Percentiles rank a stretch among this genome's conserved stretches.
phyloP scores from a whole-genome alignment of 1,284 basidiomycete species.

The Heterobasidion irregulare region DNA sequence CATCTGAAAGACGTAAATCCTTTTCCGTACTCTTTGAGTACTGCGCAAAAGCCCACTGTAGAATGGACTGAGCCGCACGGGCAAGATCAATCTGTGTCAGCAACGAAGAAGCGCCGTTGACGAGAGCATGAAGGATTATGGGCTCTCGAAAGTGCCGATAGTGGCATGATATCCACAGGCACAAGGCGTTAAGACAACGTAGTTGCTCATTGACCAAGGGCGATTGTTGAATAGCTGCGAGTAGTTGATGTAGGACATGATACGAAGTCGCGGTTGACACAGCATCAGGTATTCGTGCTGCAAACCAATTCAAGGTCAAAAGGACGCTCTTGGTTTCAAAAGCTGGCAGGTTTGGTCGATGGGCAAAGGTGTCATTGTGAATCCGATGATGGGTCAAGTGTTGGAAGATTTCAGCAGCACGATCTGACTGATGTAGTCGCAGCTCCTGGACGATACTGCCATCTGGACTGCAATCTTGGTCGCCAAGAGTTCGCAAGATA shows the following conservation, averaged over 20 bases:
- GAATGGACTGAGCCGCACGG: constrained; percentile 60
- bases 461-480: constrained; percentile 40
- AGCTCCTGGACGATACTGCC: constrained; percentile 43
- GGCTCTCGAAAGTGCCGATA: constrained; percentile 45
- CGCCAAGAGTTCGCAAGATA: constrained; percentile 52
- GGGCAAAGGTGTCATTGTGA: constrained; percentile 37
- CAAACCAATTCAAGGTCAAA: constrained; percentile 52
- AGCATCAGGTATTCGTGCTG: constrained; percentile 25
- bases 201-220: constrained; percentile 85
- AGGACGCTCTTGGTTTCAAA: constrained; percentile 43
- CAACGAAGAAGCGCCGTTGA: constrained; percentile 60
- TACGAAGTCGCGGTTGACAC: constrained; percentile 53
- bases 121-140: constrained; percentile 56
- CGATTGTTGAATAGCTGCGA: constrained; percentile 57
- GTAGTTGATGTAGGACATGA: constrained; percentile 69
- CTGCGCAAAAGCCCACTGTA: constrained; percentile 66
- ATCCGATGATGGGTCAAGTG: constrained; percentile 43
- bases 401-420: constrained; percentile 34
- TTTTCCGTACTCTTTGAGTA: constrained; percentile 31
- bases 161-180: constrained; percentile 62
- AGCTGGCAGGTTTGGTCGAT: constrained; percentile 55
- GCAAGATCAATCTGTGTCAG: constrained; percentile 65
- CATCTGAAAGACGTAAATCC: constrained; percentile 50
- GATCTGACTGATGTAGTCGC: constrained; percentile 22
- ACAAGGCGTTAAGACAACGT: constrained; percentile 68